These are phyloP conservation scores for Emydomyces testavorans DNA, from an alignment of 2,329 filamentous ascomycete genomes.

Conservation along the genomic window DNA sequence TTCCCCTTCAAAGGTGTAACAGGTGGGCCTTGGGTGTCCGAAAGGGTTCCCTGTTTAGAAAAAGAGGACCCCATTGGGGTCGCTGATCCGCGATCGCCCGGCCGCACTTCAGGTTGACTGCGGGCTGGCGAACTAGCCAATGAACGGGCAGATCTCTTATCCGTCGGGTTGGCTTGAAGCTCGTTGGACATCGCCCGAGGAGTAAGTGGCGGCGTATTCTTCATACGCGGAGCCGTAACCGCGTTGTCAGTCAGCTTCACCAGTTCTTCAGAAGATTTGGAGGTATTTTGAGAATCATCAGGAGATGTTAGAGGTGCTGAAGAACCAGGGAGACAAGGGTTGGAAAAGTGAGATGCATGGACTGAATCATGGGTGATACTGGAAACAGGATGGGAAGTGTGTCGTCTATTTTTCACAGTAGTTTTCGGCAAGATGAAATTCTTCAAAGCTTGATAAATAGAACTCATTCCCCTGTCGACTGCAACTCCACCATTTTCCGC, in stretches of 20 bases:
- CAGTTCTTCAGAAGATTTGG: slow-evolving; percentile 36
- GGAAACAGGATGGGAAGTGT: slow-evolving; percentile 47
- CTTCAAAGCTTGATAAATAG: slow-evolving; percentile 36
- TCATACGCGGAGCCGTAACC: slow-evolving; percentile 48
- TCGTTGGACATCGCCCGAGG: slow-evolving; percentile 72
- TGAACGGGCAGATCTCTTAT: slow-evolving; percentile 19
- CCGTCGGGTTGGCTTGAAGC: slow-evolving; percentile 30
- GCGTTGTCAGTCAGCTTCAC: slow-evolving; percentile 71
- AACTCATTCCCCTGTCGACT: slow-evolving; percentile 31
- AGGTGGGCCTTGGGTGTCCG: slow-evolving; percentile 42
- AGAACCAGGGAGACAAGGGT: slow-evolving; percentile 50
- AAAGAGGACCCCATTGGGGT: slow-evolving; percentile 7
- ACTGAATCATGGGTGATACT: slow-evolving; percentile 54
- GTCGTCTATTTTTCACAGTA: slow-evolving; percentile 31
- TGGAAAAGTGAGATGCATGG: slow-evolving; percentile 57
- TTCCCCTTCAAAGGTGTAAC: slow-evolving; percentile 70
- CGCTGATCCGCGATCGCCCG: slow-evolving; percentile 18
- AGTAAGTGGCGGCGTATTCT: slow-evolving; percentile 87
- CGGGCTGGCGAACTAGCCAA: slow-evolving; percentile 18
- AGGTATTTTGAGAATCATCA: slow-evolving; percentile 33
- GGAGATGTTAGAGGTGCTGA: slow-evolving; percentile 34
- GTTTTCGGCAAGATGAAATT: slow-evolving; percentile 34
- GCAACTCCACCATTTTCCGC: slow-evolving; percentile 30
- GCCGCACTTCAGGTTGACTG: slow-evolving; percentile 19
- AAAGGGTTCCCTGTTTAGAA: slow-evolving; percentile 18